Percentiles rank a stretch among this genome's conserved stretches.
phyloP scores from a whole-genome alignment of 805 yeast genomes.

The Suhomyces kilbournensis region DNA sequence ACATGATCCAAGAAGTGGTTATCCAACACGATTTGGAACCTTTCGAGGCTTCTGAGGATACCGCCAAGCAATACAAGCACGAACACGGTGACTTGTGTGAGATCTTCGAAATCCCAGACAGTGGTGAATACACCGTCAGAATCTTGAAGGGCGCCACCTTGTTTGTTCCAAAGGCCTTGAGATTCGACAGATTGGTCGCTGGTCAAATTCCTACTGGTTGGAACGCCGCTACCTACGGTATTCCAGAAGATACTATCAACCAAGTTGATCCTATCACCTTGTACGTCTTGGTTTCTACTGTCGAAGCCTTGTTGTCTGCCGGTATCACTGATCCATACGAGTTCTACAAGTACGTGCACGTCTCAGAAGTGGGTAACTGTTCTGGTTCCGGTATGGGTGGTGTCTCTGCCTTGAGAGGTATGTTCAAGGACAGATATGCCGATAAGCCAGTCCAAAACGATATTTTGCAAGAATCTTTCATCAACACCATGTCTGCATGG shows the following conservation, averaged over 20 bases:
- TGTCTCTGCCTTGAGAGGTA: slow-evolving; percentile 92
- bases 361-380: slow-evolving; percentile 98
- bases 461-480: slow-evolving; percentile 95
- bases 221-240: slow-evolving; percentile 94
- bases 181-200: slow-evolving; percentile 73
- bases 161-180: slow-evolving; percentile 83
- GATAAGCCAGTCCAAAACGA: slow-evolving; percentile 97
- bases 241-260: slow-evolving; percentile 83
- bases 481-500: slow-evolving; percentile 99
- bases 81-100: slow-evolving; percentile 95
- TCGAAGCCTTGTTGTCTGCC: slow-evolving; percentile 87
- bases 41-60: slow-evolving; percentile 90
- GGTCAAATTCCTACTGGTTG: slow-evolving; percentile 99
- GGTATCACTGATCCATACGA: slow-evolving; percentile 99
- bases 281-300: slow-evolving; percentile 89
- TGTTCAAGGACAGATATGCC: slow-evolving; percentile 92
- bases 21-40: slow-evolving; percentile 96
- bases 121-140: slow-evolving; percentile 89
- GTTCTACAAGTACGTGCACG: slow-evolving; percentile 96
- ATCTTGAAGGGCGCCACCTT: slow-evolving; percentile 91
- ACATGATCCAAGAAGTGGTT: slow-evolving; percentile 91
- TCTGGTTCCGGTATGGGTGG: slow-evolving; percentile 99
- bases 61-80: slow-evolving; percentile 89
- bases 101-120: slow-evolving; percentile 79
- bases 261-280: slow-evolving; percentile 97